phyloP scores from a whole-genome alignment of 139 green algal genomes.

The Picochlorum sp. region DNA sequence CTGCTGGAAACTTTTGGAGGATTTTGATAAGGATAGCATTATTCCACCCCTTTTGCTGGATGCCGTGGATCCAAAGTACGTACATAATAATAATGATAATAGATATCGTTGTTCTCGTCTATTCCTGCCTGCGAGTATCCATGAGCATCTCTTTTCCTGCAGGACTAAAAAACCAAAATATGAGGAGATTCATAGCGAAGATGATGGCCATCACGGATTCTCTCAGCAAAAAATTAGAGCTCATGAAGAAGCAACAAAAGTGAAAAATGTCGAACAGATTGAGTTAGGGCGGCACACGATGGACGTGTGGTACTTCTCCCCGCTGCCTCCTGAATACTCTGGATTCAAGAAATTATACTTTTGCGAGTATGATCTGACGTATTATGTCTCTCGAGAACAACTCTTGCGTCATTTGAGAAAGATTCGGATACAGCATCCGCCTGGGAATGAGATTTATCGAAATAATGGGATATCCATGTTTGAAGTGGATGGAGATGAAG shows the following conservation, averaged over 20 bases:
- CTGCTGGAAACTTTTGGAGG: slow-evolving; percentile 69
- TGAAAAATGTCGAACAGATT: slow-evolving; percentile 88
- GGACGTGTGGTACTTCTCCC: slow-evolving; percentile 96
- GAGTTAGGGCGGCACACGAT: slow-evolving; percentile 85
- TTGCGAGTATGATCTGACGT: slow-evolving; percentile 81
- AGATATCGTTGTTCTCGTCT: background rate
- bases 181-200: slow-evolving; percentile 53
- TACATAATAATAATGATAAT: background rate
- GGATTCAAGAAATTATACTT: slow-evolving; percentile 91
- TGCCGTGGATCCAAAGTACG: slow-evolving; percentile 9
- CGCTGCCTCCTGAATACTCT: slow-evolving; percentile 81
- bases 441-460: slow-evolving; percentile 93
- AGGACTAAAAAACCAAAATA: slow-evolving; percentile 41
- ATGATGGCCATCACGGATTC: slow-evolving; percentile 77
- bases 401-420: slow-evolving; percentile 85
- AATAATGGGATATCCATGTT: slow-evolving; percentile 74
- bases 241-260: slow-evolving; percentile 97
- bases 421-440: slow-evolving; percentile 75
- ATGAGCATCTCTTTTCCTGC: too few relatives aligned
- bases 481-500: slow-evolving; percentile 85
- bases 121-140: too few relatives aligned
- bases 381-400: slow-evolving; percentile 58
- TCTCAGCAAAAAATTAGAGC: slow-evolving; percentile 71
- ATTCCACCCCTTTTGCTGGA: background rate
- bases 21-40: slow-evolving; percentile 61